Conservation (phyloP, 2,329 filamentous ascomycete genomes). For the Dothideomycetidae sp. region DNA sequence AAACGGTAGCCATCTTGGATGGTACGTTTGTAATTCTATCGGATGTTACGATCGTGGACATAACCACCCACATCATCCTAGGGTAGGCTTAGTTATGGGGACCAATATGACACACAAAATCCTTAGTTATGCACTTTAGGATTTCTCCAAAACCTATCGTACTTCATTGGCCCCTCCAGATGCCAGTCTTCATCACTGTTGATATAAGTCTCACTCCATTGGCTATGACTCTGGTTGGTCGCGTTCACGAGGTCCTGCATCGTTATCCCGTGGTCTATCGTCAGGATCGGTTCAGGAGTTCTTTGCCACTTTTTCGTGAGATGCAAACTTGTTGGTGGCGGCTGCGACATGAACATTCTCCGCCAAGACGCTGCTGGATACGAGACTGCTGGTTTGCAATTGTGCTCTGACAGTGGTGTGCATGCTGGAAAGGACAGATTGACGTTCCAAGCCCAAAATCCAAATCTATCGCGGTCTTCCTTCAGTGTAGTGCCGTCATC, state of each 20-base stretch:
- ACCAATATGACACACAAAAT: too few relatives aligned
- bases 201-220: conserved; percentile 21
- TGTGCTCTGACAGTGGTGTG: conserved; percentile 9
- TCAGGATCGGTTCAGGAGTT: conserved; percentile 17
- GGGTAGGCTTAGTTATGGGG: too few relatives aligned
- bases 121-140: too few relatives aligned
- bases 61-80: too few relatives aligned
- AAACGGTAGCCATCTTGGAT: too few relatives aligned
- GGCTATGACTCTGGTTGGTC: conserved; percentile 13
- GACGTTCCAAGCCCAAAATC: conserved; percentile 23
- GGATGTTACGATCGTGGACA: too few relatives aligned
- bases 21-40: too few relatives aligned
- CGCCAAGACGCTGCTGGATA: conserved; percentile 22
- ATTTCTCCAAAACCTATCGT: conserved; percentile 12
- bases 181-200: conserved; percentile 23
- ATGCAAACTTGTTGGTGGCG: conserved; percentile 21
- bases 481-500: background rate
- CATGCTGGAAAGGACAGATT: conserved; percentile 20
- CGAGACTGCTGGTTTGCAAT: conserved; percentile 13
- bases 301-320: conserved; percentile 20
- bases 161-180: conserved; percentile 22
- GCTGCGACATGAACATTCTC: conserved; percentile 23
- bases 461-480: too few relatives aligned
- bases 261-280: conserved; percentile 17
- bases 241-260: conserved; percentile 22